phyloP scores from a whole-genome alignment of 1,139 yeast species.

The Yamadazyma aaseri region DNA sequence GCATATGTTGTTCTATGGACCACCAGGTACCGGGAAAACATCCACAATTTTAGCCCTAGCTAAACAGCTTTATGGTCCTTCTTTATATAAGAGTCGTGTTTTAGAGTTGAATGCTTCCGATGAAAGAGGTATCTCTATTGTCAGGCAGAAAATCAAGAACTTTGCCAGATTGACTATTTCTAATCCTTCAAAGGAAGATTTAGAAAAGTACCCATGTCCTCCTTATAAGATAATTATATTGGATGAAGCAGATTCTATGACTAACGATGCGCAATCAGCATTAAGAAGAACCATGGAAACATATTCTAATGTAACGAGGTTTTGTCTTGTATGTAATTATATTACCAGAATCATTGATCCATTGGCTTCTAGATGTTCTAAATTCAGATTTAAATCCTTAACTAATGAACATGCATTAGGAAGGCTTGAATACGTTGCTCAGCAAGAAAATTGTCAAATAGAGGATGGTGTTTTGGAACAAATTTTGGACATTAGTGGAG shows the following conservation, averaged over 20 bases:
- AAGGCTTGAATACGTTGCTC: constrained; percentile 62
- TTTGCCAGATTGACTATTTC: constrained; percentile 89
- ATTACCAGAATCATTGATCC: constrained; percentile 97
- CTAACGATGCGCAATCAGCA: constrained; percentile 97
- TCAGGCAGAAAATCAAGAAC: constrained; percentile 86
- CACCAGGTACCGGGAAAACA: constrained; percentile 97
- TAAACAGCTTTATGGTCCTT: constrained; percentile 75
- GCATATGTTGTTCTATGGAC: constrained; percentile 94
- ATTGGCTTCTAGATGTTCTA: constrained; percentile 91
- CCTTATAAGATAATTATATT: constrained; percentile 84
- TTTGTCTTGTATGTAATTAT: constrained; percentile 91
- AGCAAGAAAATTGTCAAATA: constrained; percentile 48
- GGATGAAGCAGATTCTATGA: constrained; percentile 98
- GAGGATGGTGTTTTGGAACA: constrained; percentile 52
- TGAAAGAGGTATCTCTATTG: constrained; percentile 93
- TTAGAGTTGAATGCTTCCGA: constrained; percentile 94
- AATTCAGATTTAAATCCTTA: constrained; percentile 82
- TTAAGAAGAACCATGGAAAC: constrained; percentile 95
- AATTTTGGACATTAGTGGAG: constrained; percentile 68
- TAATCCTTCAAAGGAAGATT: constrained; percentile 68
- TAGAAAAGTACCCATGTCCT: constrained; percentile 83
- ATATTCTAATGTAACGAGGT: constrained; percentile 86
- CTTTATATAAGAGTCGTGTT: constrained; percentile 69
- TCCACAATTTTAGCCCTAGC: constrained; percentile 90
- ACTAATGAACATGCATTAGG: constrained; percentile 68